These are phyloP conservation scores for Boletus patriciae DNA, from an alignment of 768 basidiomycete species.

Conservation along the genomic window DNA sequence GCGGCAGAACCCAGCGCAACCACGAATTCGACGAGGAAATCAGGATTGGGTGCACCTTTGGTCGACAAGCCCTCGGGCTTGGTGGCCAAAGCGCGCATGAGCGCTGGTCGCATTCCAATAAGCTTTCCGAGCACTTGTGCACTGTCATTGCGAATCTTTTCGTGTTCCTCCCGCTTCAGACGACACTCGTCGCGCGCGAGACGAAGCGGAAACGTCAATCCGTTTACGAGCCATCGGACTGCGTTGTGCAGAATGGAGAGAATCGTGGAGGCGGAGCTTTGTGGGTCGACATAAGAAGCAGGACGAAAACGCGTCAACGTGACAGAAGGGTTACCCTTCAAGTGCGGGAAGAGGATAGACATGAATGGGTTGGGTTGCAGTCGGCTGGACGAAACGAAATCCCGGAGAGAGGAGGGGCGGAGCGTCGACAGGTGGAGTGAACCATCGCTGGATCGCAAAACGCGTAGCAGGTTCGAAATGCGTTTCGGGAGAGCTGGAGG, in stretches of 20 bases:
- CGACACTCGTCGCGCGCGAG: constrained; percentile 68
- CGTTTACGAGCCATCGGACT: constrained; percentile 13
- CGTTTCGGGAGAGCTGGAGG: constrained; percentile 30
- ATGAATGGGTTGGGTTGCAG: constrained; percentile 53
- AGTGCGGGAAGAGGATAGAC: constrained; percentile 66
- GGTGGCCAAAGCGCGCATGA: constrained; percentile 37
- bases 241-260: constrained; percentile 8
- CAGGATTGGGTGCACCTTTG: constrained; percentile 4
- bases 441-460: constrained; percentile 44
- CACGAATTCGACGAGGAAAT: constrained; percentile 26
- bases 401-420: constrained; percentile 47
- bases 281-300: constrained; percentile 3
- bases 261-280: constrained; percentile 7
- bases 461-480: constrained; percentile 36
- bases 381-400: constrained; percentile 48
- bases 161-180: constrained; percentile 56
- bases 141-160: constrained; percentile 63
- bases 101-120: constrained; percentile 48
- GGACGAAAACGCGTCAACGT: constrained; percentile 18
- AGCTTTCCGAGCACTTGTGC: constrained; percentile 69
- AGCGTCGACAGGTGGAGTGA: constrained; percentile 48
- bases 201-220: constrained; percentile 47
- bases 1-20: constrained; percentile 17
- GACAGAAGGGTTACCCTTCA: constrained; percentile 36
- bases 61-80: neutral